Conservation (phyloP, 768 basidiomycete genomes). For the Psilocybe cubensis region DNA sequence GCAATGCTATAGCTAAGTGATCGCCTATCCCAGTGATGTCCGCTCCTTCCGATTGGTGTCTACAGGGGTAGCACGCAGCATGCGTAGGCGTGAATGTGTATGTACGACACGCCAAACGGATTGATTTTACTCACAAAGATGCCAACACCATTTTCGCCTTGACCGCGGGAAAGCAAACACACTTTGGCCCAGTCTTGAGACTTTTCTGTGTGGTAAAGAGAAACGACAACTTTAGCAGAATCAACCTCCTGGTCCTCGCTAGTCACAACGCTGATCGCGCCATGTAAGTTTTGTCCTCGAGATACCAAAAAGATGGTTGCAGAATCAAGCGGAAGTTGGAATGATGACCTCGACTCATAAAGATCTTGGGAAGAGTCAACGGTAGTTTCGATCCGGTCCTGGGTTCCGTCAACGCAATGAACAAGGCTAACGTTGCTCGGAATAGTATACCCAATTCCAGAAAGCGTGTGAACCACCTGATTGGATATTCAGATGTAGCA, state of each 20-base stretch:
- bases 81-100: not conserved
- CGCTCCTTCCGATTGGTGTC: constrained; percentile 16
- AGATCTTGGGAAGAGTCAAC: not conserved
- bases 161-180: constrained; percentile 26
- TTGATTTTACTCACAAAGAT: constrained; percentile 32
- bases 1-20: constrained; percentile 23
- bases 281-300: constrained; percentile 27
- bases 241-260: constrained; percentile 18
- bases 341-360: constrained; percentile 2
- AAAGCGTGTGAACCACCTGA: not conserved
- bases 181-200: constrained; percentile 26
- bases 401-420: not conserved
- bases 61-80: not conserved
- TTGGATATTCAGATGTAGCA: not conserved
- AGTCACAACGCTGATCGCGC: constrained; percentile 27
- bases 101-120: too few relatives aligned
- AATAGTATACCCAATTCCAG: not conserved
- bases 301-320: constrained; percentile 34
- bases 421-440: not conserved
- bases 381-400: not conserved
- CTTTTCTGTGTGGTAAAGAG: constrained; percentile 25
- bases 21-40: constrained; percentile 33
- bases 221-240: constrained; percentile 27
- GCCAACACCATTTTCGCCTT: constrained; percentile 35
- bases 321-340: constrained; percentile 31